Conservation (phyloP, 768 basidiomycete species). For the Coprinopsis cinerea region DNA sequence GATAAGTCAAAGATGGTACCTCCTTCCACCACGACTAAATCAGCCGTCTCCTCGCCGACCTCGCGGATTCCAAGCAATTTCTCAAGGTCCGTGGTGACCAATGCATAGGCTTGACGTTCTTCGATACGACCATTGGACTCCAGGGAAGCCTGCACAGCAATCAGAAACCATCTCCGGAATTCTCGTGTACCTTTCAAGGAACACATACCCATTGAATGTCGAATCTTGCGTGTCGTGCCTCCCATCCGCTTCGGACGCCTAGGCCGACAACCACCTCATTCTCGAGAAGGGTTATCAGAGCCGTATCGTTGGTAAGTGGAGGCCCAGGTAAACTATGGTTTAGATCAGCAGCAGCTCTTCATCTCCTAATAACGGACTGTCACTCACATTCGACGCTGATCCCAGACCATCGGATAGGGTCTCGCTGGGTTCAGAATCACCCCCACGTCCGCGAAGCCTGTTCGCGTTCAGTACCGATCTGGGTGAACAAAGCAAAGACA, state of each 20-base stretch:
- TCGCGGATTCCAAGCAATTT: constrained; percentile 32
- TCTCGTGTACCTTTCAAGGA: background rate
- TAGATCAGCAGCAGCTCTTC: background rate
- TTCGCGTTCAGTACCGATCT: constrained; percentile 4
- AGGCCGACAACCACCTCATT: constrained; percentile 80
- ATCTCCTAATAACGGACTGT: background rate
- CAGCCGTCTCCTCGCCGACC: constrained; percentile 37
- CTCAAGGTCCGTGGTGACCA: constrained; percentile 43
- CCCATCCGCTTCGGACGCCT: constrained; percentile 62
- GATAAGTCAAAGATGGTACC: constrained; percentile 51
- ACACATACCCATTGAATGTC: constrained; percentile 71
- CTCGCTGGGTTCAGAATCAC: constrained; percentile 51
- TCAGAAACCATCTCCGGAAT: constrained; percentile 4
- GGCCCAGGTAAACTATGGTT: constrained; percentile 58
- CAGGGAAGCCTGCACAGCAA: constrained; percentile 31
- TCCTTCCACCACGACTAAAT: constrained; percentile 57
- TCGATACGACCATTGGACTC: constrained; percentile 41
- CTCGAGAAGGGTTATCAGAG: constrained; percentile 55
- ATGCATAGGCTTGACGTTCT: constrained; percentile 33
- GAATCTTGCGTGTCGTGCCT: constrained; percentile 69
- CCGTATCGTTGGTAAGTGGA: constrained; percentile 60
- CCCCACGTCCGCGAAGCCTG: constrained; percentile 44
- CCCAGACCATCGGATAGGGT: constrained; percentile 72
- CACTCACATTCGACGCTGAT: constrained; percentile 57
- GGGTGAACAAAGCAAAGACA: constrained; percentile 4